Base-by-base conservation (phyloP, 2,329 filamentous ascomycete species). In the Akanthomyces lecanii region DNA sequence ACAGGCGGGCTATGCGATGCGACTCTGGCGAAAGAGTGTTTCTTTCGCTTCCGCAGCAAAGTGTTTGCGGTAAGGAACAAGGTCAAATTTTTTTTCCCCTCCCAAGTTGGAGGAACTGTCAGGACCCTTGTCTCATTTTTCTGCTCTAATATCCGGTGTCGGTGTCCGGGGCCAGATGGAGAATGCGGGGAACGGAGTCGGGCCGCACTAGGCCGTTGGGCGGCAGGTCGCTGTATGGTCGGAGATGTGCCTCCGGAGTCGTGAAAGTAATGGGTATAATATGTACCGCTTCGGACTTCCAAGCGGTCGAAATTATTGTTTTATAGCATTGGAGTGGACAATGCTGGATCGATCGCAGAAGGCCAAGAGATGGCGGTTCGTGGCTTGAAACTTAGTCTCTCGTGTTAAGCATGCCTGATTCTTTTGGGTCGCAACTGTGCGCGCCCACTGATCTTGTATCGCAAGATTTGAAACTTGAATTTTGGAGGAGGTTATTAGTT, bases 161-260 rank as follows among this genome's bases (percentile, higher is more conserved):
- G 55, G 56, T 8, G 33, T 12, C 33, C 36, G 48, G 48, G 6
- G 56, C 38, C 40, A n/a, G 59, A 61, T 54, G 50, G 50, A 16
- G 59, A 61, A 40, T 61, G 50, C 51, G 59, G 59, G 59, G 59
- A 54, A 54, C 50, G 50, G 30, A 12, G 8, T 38, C 25, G 28
- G n/a, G 23, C 38, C 36, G 28, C 33, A 11, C 33, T 36, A 36
- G 33, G 33, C 8, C 23, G 8, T 36, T 10, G 12, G 23, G 7
- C 7, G 1, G 16, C 30, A 36, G 33, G 33, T 14, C 10, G 36
- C 36, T 18, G 18, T 12, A 25, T 33, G n/a, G 38, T 53, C 36
- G 48, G 57, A 61, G 25, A 36, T 12, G 38, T 30, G 36, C 2
- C 28, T 30, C 38, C 25, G 48, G 38, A 2, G 21, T 23, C 16